Percentiles rank a stretch among this genome's conserved stretches.
These are phyloP conservation scores for Ottelia alismoides DNA, from an alignment of 106 monocot species.

Conservation along the genomic window DNA sequence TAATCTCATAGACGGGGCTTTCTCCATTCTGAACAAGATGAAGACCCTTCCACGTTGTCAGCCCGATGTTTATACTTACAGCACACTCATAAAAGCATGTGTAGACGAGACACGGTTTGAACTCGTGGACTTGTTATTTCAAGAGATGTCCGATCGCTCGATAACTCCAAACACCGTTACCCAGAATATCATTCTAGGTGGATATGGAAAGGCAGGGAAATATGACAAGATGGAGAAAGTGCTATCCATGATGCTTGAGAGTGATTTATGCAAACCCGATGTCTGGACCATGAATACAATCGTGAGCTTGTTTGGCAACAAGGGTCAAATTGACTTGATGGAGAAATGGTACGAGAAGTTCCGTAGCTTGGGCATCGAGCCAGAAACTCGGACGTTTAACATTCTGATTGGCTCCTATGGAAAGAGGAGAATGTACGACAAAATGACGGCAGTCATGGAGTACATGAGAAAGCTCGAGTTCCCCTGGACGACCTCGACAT, in stretches of 20 bases:
- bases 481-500: conserved; percentile 84
- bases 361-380: conserved; percentile 65
- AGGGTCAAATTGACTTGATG: conserved; percentile 60
- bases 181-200: conserved; percentile 64
- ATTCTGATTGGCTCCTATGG: conserved; percentile 85
- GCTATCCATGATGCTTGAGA: conserved; percentile 61
- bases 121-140: conserved; percentile 44
- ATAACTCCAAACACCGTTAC: conserved; percentile 69
- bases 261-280: conserved; percentile 51
- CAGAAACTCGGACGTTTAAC: conserved; percentile 77
- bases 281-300: conserved; percentile 96
- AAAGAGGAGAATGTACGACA: conserved; percentile 63
- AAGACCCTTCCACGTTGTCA: conserved; percentile 60
- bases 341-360: conserved; percentile 96
- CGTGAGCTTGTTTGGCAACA: conserved; percentile 59
- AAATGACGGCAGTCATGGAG: conserved; percentile 88
- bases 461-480: conserved; percentile 76
- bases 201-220: conserved; percentile 68
- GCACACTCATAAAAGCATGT: conserved; percentile 68
- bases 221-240: conserved; percentile 76
- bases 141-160: conserved; percentile 63
- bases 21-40: conserved; percentile 53
- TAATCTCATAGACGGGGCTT: conserved; percentile 55
- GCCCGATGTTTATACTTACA: conserved; percentile 80
- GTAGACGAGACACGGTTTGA: conserved; percentile 54